Conservation (phyloP, 352 stramenopile species). For the Lagenidium sp. region DNA sequence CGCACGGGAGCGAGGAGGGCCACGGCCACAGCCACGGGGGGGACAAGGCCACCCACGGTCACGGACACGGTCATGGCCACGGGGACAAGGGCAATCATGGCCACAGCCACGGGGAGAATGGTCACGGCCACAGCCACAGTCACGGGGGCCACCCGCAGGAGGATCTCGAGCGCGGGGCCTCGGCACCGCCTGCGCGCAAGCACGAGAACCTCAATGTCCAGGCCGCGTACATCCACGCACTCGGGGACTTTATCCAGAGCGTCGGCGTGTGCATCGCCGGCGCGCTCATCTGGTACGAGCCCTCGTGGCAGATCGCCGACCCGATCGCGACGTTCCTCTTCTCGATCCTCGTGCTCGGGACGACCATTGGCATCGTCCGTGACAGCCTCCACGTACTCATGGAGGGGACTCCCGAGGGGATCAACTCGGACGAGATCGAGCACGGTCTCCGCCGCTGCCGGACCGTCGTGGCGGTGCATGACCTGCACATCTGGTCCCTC, state of each 20-base stretch:
- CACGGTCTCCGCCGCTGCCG: constrained; percentile 61
- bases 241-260: constrained; percentile 97
- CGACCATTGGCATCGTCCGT: constrained; percentile 88
- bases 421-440: constrained; percentile 85
- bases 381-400: constrained; percentile 93
- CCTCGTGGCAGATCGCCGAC: constrained; percentile 93
- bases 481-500: constrained; percentile 98
- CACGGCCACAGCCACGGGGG: constrained; percentile 22
- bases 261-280: constrained; percentile 94
- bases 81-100: constrained; percentile 17
- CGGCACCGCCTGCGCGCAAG: too few species aligned
- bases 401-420: constrained; percentile 90
- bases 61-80: constrained; percentile 11
- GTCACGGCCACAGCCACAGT: constrained; percentile 16
- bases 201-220: constrained; percentile 93
- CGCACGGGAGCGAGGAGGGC: constrained; percentile 11
- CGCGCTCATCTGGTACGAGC: constrained; percentile 95
- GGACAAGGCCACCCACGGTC: too few species aligned
- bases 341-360: constrained; percentile 91
- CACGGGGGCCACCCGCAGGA: constrained; percentile 9
- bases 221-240: constrained; percentile 95
- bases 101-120: constrained; percentile 18
- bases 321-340: constrained; percentile 98
- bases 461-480: constrained; percentile 91
- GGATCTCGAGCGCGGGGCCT: constrained; percentile 8